Evolutionary conservation across 352 stramenopile genomes (phyloP), one percentile per base, ranked within the genome.

Genomic region (Globisporangium alternatum): DNA sequence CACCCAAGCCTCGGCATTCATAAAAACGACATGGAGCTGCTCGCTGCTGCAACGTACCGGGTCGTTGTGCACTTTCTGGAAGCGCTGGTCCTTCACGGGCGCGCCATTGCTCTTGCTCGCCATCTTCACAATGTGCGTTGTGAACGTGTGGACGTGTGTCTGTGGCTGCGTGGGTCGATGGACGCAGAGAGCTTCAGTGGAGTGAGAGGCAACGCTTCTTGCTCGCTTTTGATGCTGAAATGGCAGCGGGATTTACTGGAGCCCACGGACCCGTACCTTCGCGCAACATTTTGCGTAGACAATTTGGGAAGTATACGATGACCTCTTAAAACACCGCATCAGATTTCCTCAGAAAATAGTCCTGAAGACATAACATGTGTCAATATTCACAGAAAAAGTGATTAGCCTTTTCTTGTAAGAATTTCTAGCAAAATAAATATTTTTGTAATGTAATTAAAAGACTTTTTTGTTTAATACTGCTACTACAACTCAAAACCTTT

Each of bases 1-100:
- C n/a, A 17, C 12, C 22, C 8, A 22, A 28, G 31, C 13, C 13
- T 43, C n/a, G 21, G 15, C 13, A 22, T 43, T 28, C 3, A 70
- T 5, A 31, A 9, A 10, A 13, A n/a, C 22, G 21, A 12, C 44
- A 33, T 21, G 28, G 17, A 55, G 19, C 52, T 58, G 52, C 52
- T 58, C 31, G 52, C 15, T 47, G 35, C 35, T 28, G 25, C 9
- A 17, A 66, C 71, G 56, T 76, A 90, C 81, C 60, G 86, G 86
- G 67, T 95, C 86, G 63, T 91, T 89, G 71, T 95, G 84, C 61
- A 95, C 86, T 73, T 92, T 95, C 64, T 87, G 76, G 71, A 95
- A 95, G 60, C 86, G 84, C 70, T 79, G 67, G 65, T 95, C 86
- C 55, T 74, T 79, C 59, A 95, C 82, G 15, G 48, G 57, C 41